These are phyloP conservation scores for Barnettozyma siamensis DNA, from an alignment of 805 yeast genomes.

Conservation along the genomic window DNA sequence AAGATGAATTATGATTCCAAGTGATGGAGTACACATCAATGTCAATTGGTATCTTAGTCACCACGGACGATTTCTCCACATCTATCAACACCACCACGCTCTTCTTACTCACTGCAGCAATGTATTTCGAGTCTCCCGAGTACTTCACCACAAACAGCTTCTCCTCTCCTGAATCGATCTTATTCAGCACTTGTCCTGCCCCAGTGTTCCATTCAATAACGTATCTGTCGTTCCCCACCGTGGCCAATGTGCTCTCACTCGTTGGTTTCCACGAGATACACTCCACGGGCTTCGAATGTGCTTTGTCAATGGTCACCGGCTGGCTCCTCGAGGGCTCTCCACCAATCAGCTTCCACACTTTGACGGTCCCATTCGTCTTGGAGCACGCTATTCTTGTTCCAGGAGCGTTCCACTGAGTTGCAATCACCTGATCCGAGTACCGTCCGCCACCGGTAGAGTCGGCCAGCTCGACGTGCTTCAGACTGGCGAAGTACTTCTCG, in stretches of 20 bases:
- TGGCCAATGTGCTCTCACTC: slow-evolving; percentile 38
- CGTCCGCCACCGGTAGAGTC: background rate
- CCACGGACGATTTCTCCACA: slow-evolving; percentile 25
- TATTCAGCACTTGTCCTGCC: slow-evolving; percentile 29
- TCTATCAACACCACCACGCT: slow-evolving; percentile 33
- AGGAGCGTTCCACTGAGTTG: slow-evolving; percentile 25
- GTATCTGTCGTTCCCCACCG: slow-evolving; percentile 42
- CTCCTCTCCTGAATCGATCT: slow-evolving; percentile 26
- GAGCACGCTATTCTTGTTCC: slow-evolving; percentile 27
- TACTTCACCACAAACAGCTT: slow-evolving; percentile 24
- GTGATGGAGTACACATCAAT: slow-evolving; percentile 26
- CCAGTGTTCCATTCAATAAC: slow-evolving; percentile 43
- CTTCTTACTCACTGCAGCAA: slow-evolving; percentile 39
- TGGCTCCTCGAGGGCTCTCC: slow-evolving; percentile 27
- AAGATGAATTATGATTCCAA: slow-evolving; percentile 30
- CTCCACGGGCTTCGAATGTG: slow-evolving; percentile 37
- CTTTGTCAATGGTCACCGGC: slow-evolving; percentile 32
- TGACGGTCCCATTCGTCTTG: slow-evolving; percentile 24
- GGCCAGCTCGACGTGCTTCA: slow-evolving; percentile 1
- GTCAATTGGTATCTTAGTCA: slow-evolving; percentile 22
- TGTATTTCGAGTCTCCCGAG: slow-evolving; percentile 36
- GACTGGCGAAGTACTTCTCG: background rate
- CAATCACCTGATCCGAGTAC: slow-evolving; percentile 8
- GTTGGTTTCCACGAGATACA: slow-evolving; percentile 45
- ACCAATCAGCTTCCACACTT: slow-evolving; percentile 26